These are phyloP conservation scores for Arbutus unedo DNA, from an alignment of 148 eudicot species.

Conservation along the genomic window DNA sequence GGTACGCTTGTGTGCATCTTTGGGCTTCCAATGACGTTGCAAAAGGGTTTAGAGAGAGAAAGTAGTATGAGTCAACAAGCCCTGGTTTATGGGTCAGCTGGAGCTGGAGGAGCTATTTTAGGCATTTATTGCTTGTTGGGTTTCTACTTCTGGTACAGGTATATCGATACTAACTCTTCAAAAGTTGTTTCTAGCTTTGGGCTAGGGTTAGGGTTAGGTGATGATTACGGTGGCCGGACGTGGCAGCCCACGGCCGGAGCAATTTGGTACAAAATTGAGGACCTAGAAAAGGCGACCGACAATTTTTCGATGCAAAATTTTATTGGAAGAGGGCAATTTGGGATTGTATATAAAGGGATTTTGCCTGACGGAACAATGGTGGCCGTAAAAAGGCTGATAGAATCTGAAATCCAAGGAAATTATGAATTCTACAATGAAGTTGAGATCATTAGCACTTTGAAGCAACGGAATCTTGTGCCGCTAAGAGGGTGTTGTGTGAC, in stretches of 20 bases:
- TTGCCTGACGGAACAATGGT: slow-evolving; percentile 50
- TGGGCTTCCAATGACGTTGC: slow-evolving; percentile 17
- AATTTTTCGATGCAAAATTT: slow-evolving; percentile 61
- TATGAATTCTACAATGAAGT: slow-evolving; percentile 78
- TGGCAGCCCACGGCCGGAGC: slow-evolving; percentile 55
- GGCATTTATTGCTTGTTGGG: slow-evolving; percentile 36
- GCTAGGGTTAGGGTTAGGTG: neutral
- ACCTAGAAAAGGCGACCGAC: slow-evolving; percentile 60
- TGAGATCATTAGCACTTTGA: slow-evolving; percentile 78
- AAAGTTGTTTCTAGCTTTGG: neutral
- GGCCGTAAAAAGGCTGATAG: slow-evolving; percentile 67
- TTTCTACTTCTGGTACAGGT: slow-evolving; percentile 48
- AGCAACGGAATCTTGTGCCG: slow-evolving; percentile 72
- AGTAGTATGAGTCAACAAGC: slow-evolving; percentile 19
- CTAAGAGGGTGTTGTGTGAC: slow-evolving; percentile 80
- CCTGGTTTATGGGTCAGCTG: slow-evolving; percentile 46
- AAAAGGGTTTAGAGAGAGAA: neutral
- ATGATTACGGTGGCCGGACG: slow-evolving; percentile 45
- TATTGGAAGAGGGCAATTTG: slow-evolving; percentile 75
- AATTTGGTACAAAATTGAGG: slow-evolving; percentile 63
- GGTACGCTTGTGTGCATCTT: slow-evolving; percentile 53
- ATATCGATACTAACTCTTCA: neutral
- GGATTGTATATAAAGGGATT: slow-evolving; percentile 54
- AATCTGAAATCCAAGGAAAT: slow-evolving; percentile 53
- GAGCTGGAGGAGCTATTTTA: slow-evolving; percentile 42